Conservation (phyloP, 768 basidiomycete genomes). For the Porphyrellus cyaneotinctus region DNA sequence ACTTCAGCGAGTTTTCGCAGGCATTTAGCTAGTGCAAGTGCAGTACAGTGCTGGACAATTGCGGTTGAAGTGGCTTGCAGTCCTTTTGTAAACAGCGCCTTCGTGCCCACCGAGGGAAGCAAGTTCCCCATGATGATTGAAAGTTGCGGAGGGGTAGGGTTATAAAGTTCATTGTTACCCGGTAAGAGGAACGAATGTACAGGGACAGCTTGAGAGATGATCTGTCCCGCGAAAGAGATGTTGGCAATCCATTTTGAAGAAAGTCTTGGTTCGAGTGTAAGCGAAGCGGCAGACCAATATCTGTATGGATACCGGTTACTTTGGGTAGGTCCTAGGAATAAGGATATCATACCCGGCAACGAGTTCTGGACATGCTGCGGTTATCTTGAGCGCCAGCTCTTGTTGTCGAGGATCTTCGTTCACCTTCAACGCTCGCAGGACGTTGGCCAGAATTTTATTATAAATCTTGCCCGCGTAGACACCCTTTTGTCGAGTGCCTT, state of each 20-base stretch:
- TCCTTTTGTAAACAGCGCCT: conserved; percentile 75
- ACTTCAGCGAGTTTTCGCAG: conserved; percentile 67
- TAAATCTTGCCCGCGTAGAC: conserved; percentile 47
- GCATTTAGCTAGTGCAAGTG: conserved; percentile 71
- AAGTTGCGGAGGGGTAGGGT: conserved; percentile 74
- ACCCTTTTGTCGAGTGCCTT: conserved; percentile 31
- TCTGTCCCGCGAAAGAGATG: conserved; percentile 72
- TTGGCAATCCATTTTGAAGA: conserved; percentile 91
- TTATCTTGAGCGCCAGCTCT: conserved; percentile 75
- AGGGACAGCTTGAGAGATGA: conserved; percentile 77
- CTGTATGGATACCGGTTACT: conserved; percentile 36
- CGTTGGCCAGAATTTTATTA: conserved; percentile 78
- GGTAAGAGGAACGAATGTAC: conserved; percentile 55
- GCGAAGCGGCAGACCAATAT: conserved; percentile 64
- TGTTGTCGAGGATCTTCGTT: conserved; percentile 86
- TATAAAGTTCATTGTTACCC: conserved; percentile 42
- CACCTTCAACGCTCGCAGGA: conserved; percentile 74
- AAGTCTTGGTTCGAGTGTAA: conserved; percentile 81
- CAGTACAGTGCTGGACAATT: conserved; percentile 84
- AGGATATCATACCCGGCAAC: conserved; percentile 57
- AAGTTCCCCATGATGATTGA: conserved; percentile 69
- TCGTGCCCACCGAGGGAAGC: conserved; percentile 69
- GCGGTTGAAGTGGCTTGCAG: conserved; percentile 58
- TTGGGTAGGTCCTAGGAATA: not conserved
- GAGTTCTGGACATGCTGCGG: conserved; percentile 83